Conservation (phyloP, 176 grass and related monocot species). For the Ensete ventricosum region DNA sequence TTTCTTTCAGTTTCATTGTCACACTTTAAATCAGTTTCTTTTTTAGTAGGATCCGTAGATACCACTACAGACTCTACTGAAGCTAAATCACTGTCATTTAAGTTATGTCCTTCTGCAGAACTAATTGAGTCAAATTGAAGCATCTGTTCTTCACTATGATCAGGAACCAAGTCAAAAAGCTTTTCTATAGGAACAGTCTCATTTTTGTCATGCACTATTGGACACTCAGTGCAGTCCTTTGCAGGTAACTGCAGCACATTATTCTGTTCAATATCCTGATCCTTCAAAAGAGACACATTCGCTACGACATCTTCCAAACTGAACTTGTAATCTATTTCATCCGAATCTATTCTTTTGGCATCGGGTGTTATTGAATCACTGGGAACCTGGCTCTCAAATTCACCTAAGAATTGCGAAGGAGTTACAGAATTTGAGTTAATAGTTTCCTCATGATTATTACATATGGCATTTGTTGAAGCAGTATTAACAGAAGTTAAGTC, state of each 20-base stretch:
- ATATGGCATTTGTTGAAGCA: neutral
- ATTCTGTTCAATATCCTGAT: conserved; percentile 20
- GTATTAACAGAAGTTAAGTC: neutral
- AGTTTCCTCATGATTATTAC: conserved; percentile 16
- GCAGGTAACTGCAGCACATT: neutral
- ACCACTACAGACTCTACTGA: neutral
- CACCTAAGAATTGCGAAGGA: neutral
- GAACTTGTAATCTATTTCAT: conserved; percentile 23
- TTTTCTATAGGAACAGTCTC: conserved; percentile 14
- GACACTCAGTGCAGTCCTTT: neutral
- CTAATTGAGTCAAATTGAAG: conserved; percentile 25
- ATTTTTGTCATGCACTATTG: conserved; percentile 1
- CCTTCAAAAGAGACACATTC: neutral
- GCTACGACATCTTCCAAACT: conserved; percentile 5
- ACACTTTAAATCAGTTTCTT: neutral
- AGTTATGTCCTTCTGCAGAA: neutral
- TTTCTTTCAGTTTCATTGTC: conserved; percentile 27
- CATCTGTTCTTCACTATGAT: conserved; percentile 6
- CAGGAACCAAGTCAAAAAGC: conserved; percentile 22
- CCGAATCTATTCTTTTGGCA: conserved; percentile 34
- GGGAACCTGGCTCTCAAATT: conserved; percentile 20
- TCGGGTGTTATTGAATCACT: conserved; percentile 30
- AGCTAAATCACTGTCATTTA: conserved; percentile 4
- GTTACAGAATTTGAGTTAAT: conserved; percentile 24
- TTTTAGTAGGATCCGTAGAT: conserved; percentile 15